Evolutionary conservation across 139 green algal genomes (phyloP).

Genomic region (Zygnema circumcarinatum): DNA sequence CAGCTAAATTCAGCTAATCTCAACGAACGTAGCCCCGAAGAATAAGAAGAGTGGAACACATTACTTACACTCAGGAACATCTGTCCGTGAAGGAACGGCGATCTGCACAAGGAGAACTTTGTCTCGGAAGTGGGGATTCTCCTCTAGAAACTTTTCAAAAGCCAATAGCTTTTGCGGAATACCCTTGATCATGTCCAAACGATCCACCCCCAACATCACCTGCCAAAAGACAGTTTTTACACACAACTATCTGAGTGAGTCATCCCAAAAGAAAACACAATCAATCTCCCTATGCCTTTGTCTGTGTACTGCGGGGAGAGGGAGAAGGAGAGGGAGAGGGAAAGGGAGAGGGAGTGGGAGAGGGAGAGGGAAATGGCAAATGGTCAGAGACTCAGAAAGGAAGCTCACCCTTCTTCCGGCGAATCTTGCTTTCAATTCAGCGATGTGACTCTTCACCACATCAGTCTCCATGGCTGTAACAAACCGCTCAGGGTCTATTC

Average conservation of each 20-base stretch:
- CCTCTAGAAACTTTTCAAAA: slow-evolving; percentile 98
- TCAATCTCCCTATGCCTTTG: neutral
- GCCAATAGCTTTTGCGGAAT: slow-evolving; percentile 99
- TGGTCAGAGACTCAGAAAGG: too few relatives aligned
- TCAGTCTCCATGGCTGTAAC: slow-evolving; percentile 79
- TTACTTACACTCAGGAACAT: slow-evolving; percentile 89
- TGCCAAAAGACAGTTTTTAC: too few relatives aligned
- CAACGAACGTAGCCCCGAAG: too few relatives aligned
- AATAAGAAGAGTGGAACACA: too few relatives aligned
- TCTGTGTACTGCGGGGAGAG: neutral
- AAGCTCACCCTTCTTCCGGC: slow-evolving; percentile 65
- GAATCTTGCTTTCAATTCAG: slow-evolving; percentile 84
- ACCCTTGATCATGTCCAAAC: slow-evolving; percentile 99
- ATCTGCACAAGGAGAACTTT: slow-evolving; percentile 97
- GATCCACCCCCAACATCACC: slow-evolving; percentile 97
- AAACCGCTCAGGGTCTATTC: slow-evolving; percentile 97
- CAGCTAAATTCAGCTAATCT: too few relatives aligned
- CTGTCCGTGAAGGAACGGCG: slow-evolving; percentile 89
- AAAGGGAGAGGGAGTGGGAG: neutral
- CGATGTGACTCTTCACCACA: slow-evolving; percentile 85
- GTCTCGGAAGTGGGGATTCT: slow-evolving; percentile 93
- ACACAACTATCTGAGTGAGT: neutral
- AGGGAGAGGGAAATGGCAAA: neutral
- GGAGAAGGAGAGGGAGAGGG: neutral
- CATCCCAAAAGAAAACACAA: neutral